Evolutionary conservation across 2,329 filamentous ascomycete species (phyloP).

Genomic region (Aspergillus fischeri): DNA sequence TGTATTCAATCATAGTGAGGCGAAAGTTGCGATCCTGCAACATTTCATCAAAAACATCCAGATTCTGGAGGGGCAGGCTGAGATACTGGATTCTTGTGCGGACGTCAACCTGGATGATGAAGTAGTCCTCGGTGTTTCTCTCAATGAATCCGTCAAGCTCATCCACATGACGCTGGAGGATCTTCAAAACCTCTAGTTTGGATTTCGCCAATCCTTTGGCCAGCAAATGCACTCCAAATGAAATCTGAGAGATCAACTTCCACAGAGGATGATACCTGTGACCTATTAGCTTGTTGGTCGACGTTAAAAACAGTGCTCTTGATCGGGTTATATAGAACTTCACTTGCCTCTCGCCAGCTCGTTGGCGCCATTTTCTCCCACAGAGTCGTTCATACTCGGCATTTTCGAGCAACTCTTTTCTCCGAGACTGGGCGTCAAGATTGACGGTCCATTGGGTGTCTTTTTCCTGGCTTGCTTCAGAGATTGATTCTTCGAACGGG

Average conservation of each 20-base stretch:
- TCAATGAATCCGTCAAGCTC: constrained; percentile 91
- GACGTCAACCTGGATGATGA: constrained; percentile 73
- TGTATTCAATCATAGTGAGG: constrained; percentile 75
- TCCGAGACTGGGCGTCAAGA: constrained; percentile 47
- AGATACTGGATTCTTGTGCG: constrained; percentile 74
- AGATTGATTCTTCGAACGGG: constrained; percentile 44
- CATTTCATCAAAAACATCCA: constrained; percentile 79
- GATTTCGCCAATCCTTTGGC: constrained; percentile 83
- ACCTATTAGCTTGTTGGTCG: constrained; percentile 4
- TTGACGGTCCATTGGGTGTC: constrained; percentile 28
- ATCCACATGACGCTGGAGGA: constrained; percentile 87
- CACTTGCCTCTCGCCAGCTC: constrained; percentile 56
- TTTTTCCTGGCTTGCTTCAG: constrained; percentile 30
- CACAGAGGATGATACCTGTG: constrained; percentile 74
- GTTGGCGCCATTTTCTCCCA: constrained; percentile 70
- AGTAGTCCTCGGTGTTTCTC: constrained; percentile 77
- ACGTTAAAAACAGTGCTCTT: neutral
- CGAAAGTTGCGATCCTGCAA: constrained; percentile 80
- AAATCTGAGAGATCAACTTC: constrained; percentile 88
- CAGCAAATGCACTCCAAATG: constrained; percentile 86
- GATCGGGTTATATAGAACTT: neutral
- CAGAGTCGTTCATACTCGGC: constrained; percentile 66
- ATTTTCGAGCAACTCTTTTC: constrained; percentile 64
- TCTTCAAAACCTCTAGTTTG: constrained; percentile 79
- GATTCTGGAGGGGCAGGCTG: constrained; percentile 77